Base-by-base conservation (phyloP, 2,329 filamentous ascomycete species). In the Cytospora schulzeri region DNA sequence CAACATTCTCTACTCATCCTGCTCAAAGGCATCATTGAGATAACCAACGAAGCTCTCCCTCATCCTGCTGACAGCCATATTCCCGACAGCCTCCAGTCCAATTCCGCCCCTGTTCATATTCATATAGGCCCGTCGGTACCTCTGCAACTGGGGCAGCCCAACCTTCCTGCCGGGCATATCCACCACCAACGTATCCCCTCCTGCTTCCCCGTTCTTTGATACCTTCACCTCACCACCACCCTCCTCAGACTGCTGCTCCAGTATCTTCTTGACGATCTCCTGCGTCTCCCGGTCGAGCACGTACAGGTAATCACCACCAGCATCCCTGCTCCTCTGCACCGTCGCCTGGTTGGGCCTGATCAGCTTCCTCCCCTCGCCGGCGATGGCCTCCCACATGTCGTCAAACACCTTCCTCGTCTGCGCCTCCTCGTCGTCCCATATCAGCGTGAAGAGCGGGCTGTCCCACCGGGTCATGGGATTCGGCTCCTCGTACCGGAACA, bases 391-490 rank as follows among this genome's bases (percentile, higher is more conserved):
- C 91, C 91, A 95, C 63, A 95, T 84, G 63, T 83, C 81, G 56
- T 89, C 85, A 67, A 87, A 90, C 2, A 84, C 82, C 66, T 78
- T 75, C 35, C 70, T 75, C 12, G 82, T 74, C 71, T 87, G 87
- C n/a, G 83, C 83, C 64, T 83, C 82, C 63, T 84, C 84, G 73
- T 96, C 92, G 53, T 93, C 88, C 82, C 89, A 91, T 14, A 92
- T 83, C 0, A 95, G 82, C 4, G 90, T 90, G 76, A 94, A 95
- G 2, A 95, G 82, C 1, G 92, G 91, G 62, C 88, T 90, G 74
- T 96, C 91, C 92, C 92, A 96, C 52, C 91, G 81, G 2, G 85
- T 89, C 90, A 94, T 93, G 26, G 88, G 86, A 73, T 94, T 95
- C 17, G 92, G 91, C 76, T 96, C 91, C 76, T 96, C 91, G 73